Evolutionary conservation across 495 filamentous ascomycete genomes (phyloP), one percentile per base, ranked within the genome.

Genomic region (Penicillium flavigenum): DNA sequence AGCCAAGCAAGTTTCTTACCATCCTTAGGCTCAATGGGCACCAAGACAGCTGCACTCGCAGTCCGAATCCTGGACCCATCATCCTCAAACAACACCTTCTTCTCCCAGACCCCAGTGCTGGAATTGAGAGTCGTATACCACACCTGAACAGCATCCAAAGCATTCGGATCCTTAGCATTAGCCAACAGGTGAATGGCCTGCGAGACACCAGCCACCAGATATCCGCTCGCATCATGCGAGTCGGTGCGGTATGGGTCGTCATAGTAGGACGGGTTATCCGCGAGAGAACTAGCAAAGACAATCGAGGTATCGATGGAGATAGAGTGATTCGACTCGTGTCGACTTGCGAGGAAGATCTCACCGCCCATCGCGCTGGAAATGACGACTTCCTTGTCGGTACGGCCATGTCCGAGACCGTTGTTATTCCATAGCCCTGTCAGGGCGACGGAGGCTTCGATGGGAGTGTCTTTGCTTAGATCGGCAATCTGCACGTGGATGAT

Each of bases 201-300:
- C 12, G 73, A 61, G 16, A 86, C 54, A 6, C 83, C 83, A 0
- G 81, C 75, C 1, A 81, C 58, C 1, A 87, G 62, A 39, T 81
- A 82, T 0, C 85, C 83, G 49, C 83, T 86, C 6, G 76, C 82
- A 57, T 84, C 78, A 36, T 74, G 58, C 0, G 11, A 44, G 0
- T 63, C 54, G 1, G 62, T 63, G 8, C 57, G 54, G 14, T 76
- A 79, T 12, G 79, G 76, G 61, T 83, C 84, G 8, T 46, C 44
- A 50, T 54, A 88, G 62, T 81, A 87, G 51, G 65, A 77, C 0
- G 82, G 83, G 54, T 86, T 88, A 64, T 88, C 83, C 34, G 82
- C 72, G 17, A 78, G 56, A 20, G 67, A 8, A 39, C 36, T 71
- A 24, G 77, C 72, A 2, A 84, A 52, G 3, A 64, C 53, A 36